Conservation (phyloP, 768 basidiomycete genomes). For the Tephrocybe sp. region DNA sequence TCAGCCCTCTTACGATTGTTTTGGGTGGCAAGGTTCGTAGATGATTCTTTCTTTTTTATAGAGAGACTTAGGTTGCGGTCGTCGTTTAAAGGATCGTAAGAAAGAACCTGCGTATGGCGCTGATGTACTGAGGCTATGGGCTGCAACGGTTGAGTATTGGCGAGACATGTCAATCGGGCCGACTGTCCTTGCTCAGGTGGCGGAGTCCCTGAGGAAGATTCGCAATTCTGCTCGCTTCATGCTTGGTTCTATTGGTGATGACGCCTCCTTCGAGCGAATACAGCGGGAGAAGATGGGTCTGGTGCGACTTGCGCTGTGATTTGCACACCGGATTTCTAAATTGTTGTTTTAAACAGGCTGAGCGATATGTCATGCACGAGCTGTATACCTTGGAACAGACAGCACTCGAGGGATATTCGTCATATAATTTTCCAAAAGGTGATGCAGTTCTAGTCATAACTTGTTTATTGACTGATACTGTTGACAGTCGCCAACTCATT, state of each 20-base stretch:
- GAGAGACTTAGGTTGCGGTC: background rate
- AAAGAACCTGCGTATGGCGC: constrained; percentile 80
- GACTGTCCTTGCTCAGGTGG: constrained; percentile 68
- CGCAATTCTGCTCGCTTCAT: constrained; percentile 86
- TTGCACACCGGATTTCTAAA: background rate
- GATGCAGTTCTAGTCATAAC: constrained; percentile 3
- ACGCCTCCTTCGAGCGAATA: constrained; percentile 34
- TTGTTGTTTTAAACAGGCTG: constrained; percentile 47
- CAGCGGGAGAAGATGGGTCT: constrained; percentile 53
- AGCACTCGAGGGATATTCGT: constrained; percentile 65
- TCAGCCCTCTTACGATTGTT: constrained; percentile 81
- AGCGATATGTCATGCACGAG: constrained; percentile 85
- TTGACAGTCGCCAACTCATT: constrained; percentile 65
- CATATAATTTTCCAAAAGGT: constrained; percentile 86
- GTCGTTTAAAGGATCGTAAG: constrained; percentile 50
- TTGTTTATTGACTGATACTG: constrained; percentile 6
- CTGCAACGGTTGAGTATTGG: constrained; percentile 86
- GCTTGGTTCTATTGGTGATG: constrained; percentile 68
- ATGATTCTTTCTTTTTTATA: background rate
- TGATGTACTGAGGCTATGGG: constrained; percentile 89
- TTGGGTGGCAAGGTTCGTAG: constrained; percentile 67
- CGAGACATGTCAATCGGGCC: constrained; percentile 86
- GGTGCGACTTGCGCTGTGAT: constrained; percentile 38
- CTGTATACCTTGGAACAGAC: constrained; percentile 67
- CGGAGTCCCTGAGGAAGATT: constrained; percentile 77